phyloP scores from a whole-genome alignment of 768 basidiomycete genomes.

The Paxillus ammoniavirescens region DNA sequence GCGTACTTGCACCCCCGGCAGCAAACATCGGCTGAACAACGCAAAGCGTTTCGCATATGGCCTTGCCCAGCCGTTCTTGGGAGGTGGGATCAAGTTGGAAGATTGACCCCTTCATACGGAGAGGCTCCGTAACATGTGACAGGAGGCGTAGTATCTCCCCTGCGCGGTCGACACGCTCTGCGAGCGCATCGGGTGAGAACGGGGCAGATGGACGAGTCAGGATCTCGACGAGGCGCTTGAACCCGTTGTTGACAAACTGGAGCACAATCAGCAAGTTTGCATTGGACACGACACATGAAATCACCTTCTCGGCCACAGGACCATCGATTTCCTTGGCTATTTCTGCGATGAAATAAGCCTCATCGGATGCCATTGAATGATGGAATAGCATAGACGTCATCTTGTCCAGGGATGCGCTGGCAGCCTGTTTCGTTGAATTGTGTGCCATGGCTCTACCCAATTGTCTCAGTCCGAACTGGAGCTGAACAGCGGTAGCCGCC shows the following conservation, averaged over 20 bases:
- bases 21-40: conserved; percentile 38
- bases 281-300: neutral
- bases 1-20: conserved; percentile 16
- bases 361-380: conserved; percentile 72
- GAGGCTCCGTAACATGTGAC: conserved; percentile 64
- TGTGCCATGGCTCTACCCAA: conserved; percentile 66
- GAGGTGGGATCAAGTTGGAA: conserved; percentile 45
- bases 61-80: conserved; percentile 57
- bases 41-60: conserved; percentile 46
- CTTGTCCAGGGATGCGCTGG: conserved; percentile 63
- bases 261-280: neutral
- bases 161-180: conserved; percentile 48
- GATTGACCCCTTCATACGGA: conserved; percentile 47
- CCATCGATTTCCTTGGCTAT: conserved; percentile 71
- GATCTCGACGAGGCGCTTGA: conserved; percentile 62
- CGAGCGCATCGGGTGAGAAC: conserved; percentile 28
- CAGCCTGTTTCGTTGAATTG: conserved; percentile 47
- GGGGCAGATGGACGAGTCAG: conserved; percentile 34
- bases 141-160: conserved; percentile 71
- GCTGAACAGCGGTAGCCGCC: conserved; percentile 75
- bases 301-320: conserved; percentile 66
- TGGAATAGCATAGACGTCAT: conserved; percentile 67
- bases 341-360: conserved; percentile 82
- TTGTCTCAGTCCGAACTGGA: conserved; percentile 74
- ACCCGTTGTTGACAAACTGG: conserved; percentile 75